A percentile compares a stretch with the other conserved stretches of the same genome.
Evolutionary conservation across 1,284 basidiomycete genomes (phyloP).

Genomic region (Ceratobasidium sp.): DNA sequence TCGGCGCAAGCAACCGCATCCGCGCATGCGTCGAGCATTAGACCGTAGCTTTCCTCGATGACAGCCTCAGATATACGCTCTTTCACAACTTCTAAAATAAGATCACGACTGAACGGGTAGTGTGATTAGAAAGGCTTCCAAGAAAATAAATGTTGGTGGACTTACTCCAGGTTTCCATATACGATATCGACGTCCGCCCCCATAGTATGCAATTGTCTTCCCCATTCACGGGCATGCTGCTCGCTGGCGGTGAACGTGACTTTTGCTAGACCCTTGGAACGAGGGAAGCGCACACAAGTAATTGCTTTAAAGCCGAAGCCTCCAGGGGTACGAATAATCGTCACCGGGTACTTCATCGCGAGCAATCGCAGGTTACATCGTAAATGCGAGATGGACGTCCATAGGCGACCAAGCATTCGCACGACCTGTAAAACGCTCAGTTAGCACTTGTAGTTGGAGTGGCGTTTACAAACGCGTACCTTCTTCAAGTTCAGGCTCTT

Average conservation of each 20-base stretch:
- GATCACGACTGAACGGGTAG: not conserved
- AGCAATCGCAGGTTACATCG: conserved; percentile 19
- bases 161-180: conserved; percentile 31
- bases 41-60: conserved; percentile 38
- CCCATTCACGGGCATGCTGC: conserved; percentile 30
- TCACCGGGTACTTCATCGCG: conserved; percentile 32
- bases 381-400: conserved; percentile 16
- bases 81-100: conserved; percentile 13
- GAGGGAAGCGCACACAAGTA: conserved; percentile 26
- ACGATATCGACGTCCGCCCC: conserved; percentile 13
- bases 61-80: conserved; percentile 30
- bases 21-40: conserved; percentile 38
- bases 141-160: not conserved
- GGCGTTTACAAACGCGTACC: not conserved
- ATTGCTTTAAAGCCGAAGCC: conserved; percentile 27
- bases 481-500: conserved; percentile 21
- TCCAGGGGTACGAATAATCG: not conserved
- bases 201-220: conserved; percentile 28
- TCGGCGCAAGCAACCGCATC: conserved; percentile 33
- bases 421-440: not conserved
- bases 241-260: conserved; percentile 10
- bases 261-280: conserved; percentile 11
- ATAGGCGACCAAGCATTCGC: conserved; percentile 21
- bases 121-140: not conserved
- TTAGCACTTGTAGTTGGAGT: not conserved